Conservation (phyloP, 139 green algal species). For the Parachlorella kessleri region DNA sequence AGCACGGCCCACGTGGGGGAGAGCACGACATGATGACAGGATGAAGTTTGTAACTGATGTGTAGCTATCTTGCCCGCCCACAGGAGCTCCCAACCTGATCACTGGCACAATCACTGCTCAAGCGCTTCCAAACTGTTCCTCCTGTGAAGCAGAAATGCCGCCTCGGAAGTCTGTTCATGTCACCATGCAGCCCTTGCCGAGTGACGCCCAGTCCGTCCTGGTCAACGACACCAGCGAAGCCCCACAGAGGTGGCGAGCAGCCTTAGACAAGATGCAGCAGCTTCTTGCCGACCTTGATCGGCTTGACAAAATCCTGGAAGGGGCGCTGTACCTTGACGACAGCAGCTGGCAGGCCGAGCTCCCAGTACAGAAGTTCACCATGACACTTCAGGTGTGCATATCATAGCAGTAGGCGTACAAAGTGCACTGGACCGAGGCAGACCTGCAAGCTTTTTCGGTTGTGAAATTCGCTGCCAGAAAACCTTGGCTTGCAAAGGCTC, state of each 20-base stretch:
- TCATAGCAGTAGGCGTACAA: too few species aligned
- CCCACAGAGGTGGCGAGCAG: conserved; percentile 14
- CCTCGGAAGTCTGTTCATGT: neutral
- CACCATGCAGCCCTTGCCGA: neutral
- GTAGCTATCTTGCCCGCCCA: neutral
- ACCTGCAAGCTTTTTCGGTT: neutral
- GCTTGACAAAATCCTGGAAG: conserved; percentile 4
- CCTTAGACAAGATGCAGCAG: conserved; percentile 8
- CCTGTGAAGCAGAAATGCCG: neutral
- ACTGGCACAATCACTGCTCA: neutral
- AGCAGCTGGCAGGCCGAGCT: conserved; percentile 8
- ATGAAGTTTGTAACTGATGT: neutral
- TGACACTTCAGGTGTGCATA: conserved; percentile 8
- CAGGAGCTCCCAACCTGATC: neutral
- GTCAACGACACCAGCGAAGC: neutral
- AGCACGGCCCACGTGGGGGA: too few species aligned
- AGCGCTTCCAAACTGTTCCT: neutral
- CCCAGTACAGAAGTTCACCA: conserved; percentile 13
- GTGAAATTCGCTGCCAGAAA: neutral
- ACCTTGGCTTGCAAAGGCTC: neutral
- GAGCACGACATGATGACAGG: too few species aligned
- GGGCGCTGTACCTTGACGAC: conserved; percentile 17
- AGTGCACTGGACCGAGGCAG: too few species aligned
- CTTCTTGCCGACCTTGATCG: neutral
- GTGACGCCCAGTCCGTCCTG: neutral